Evolutionary conservation across 2,329 filamentous ascomycete genomes (phyloP).

Genomic region (Ceratocystis cubensis): DNA sequence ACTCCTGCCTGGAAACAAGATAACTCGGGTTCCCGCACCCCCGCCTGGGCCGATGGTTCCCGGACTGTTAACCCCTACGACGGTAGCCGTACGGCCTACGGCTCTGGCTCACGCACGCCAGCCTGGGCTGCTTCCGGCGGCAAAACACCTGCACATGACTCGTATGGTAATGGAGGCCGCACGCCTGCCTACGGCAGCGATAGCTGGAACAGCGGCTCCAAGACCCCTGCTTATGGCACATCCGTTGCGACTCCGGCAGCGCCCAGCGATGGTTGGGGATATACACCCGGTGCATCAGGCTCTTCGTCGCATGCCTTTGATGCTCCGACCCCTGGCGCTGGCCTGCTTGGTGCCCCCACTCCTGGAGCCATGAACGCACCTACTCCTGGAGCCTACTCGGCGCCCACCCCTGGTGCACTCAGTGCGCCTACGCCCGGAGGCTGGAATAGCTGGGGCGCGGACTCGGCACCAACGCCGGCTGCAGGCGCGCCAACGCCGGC

Average conservation of each 20-base stretch:
- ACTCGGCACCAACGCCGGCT: conserved; percentile 54
- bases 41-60: conserved; percentile 57
- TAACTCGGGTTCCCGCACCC: conserved; percentile 49
- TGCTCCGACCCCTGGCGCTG: conserved; percentile 52
- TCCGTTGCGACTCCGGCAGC: conserved; percentile 48
- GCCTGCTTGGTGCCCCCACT: conserved; percentile 44
- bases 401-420: conserved; percentile 47
- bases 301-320: conserved; percentile 46
- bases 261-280: conserved; percentile 48
- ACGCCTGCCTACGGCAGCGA: conserved; percentile 52
- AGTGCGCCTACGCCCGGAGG: conserved; percentile 58
- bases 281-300: conserved; percentile 39
- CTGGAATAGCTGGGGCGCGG: conserved; percentile 48
- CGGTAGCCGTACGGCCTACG: conserved; percentile 65
- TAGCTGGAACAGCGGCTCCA: conserved; percentile 54
- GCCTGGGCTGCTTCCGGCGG: conserved; percentile 62
- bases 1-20: conserved; percentile 51
- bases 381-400: conserved; percentile 56
- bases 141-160: conserved; percentile 54
- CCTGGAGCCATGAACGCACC: conserved; percentile 54
- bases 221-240: conserved; percentile 62
- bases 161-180: conserved; percentile 55
- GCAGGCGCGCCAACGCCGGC: conserved; percentile 57
- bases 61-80: conserved; percentile 59
- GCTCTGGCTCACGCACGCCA: conserved; percentile 57